Percentiles rank a stretch among this genome's conserved stretches.
Evolutionary conservation across 345 rosid genomes (phyloP).

Genomic region (Salix viminalis): DNA sequence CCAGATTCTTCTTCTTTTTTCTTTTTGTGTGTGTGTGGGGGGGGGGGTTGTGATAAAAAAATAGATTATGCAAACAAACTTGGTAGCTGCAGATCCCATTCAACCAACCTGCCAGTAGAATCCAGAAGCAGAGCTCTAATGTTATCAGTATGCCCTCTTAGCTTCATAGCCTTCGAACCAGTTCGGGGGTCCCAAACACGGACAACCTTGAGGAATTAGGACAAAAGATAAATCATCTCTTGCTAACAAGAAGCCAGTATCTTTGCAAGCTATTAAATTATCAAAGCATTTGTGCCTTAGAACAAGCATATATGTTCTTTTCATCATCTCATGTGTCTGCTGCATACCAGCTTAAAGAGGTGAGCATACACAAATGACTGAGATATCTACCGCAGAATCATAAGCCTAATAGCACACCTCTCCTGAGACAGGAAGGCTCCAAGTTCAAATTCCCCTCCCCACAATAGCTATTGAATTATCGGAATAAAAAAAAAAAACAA

Average conservation of each 20-base stretch:
- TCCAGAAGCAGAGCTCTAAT: constrained; percentile 89
- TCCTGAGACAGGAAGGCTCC: background rate
- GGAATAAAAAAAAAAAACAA: background rate
- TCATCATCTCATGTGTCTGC: background rate
- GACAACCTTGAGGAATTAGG: constrained; percentile 57
- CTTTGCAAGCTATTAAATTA: constrained; percentile 1
- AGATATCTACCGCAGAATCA: background rate
- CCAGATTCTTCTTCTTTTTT: background rate
- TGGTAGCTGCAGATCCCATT: background rate
- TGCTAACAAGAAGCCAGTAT: background rate
- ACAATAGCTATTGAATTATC: background rate
- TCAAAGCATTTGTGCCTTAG: background rate
- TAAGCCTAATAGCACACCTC: background rate
- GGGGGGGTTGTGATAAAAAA: no score
- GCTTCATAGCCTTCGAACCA: constrained; percentile 93
- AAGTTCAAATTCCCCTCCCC: background rate
- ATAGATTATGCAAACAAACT: background rate
- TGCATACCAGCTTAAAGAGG: background rate
- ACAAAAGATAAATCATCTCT: background rate
- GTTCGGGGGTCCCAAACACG: constrained; percentile 99
- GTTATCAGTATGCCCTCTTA: constrained; percentile 95
- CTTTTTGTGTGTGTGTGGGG: no score
- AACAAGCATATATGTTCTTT: background rate
- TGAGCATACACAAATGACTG: background rate
- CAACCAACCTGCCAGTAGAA: constrained; percentile 81